phyloP scores from a whole-genome alignment of 2,329 filamentous ascomycete genomes.

The Emericellopsis cladophorae region DNA sequence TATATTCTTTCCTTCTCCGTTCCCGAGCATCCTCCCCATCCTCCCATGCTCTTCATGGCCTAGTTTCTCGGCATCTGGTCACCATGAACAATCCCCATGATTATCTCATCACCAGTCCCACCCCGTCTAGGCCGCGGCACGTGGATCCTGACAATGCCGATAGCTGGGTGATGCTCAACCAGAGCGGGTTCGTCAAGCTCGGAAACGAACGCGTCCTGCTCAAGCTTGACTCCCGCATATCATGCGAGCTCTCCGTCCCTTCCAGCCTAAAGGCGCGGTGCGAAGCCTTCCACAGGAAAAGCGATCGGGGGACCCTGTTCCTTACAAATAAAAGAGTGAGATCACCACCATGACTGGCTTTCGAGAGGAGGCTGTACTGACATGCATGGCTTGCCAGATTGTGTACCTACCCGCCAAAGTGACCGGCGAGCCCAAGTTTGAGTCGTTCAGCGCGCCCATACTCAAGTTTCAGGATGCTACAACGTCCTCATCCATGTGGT shows the following conservation, averaged over 20 bases:
- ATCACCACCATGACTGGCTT: slow-evolving; percentile 1
- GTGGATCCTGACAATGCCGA: slow-evolving; percentile 40
- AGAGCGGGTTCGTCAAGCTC: slow-evolving; percentile 68
- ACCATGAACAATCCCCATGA: slow-evolving; percentile 28
- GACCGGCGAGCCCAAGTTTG: slow-evolving; percentile 47
- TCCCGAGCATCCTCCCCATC: not conserved
- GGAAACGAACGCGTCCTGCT: slow-evolving; percentile 74
- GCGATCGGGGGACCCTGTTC: slow-evolving; percentile 62
- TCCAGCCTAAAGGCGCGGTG: slow-evolving; percentile 48
- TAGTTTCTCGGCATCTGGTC: slow-evolving; percentile 14
- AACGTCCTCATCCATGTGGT: slow-evolving; percentile 71
- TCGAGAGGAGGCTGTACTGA: slow-evolving; percentile 1
- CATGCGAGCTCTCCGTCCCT: slow-evolving; percentile 60
- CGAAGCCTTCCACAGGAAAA: slow-evolving; percentile 55
- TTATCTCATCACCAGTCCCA: slow-evolving; percentile 23
- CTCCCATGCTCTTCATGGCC: slow-evolving; percentile 1
- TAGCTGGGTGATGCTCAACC: slow-evolving; percentile 86
- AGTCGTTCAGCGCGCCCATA: slow-evolving; percentile 83
- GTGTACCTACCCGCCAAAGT: slow-evolving; percentile 72
- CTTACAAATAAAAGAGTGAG: slow-evolving; percentile 77
- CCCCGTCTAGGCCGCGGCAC: slow-evolving; percentile 12
- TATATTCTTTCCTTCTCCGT: not conserved
- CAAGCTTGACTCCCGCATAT: slow-evolving; percentile 68
- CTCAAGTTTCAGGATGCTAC: slow-evolving; percentile 79
- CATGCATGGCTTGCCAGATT: slow-evolving; percentile 37